phyloP scores from a whole-genome alignment of 1,284 basidiomycete species.

The Heterobasidion irregulare region DNA sequence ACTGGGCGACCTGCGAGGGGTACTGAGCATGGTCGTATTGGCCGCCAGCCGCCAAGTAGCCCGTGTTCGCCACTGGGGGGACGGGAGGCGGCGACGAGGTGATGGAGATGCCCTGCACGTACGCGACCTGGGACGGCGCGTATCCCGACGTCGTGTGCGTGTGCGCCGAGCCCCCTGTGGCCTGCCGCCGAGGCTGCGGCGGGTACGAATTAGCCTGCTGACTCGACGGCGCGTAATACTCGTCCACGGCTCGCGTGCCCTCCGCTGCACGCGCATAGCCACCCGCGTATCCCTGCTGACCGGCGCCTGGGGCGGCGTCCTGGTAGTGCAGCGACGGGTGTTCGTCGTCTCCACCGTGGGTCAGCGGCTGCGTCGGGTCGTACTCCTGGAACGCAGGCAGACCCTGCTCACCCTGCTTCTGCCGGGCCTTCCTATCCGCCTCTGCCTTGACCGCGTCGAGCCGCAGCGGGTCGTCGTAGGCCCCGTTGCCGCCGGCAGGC shows the following conservation, averaged over 20 bases:
- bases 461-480: slow-evolving; percentile 56
- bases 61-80: slow-evolving; percentile 1
- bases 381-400: slow-evolving; percentile 69
- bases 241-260: slow-evolving; percentile 65
- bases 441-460: slow-evolving; percentile 78
- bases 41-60: slow-evolving; percentile 4
- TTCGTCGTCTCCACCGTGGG: slow-evolving; percentile 43
- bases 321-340: slow-evolving; percentile 25
- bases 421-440: slow-evolving; percentile 66
- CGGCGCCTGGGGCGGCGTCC: neutral
- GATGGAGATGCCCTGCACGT: neutral
- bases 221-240: slow-evolving; percentile 43
- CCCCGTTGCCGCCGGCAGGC: slow-evolving; percentile 5
- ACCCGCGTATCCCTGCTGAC: slow-evolving; percentile 23
- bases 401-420: slow-evolving; percentile 54
- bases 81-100: slow-evolving; percentile 4
- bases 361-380: slow-evolving; percentile 53
- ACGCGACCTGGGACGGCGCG: slow-evolving; percentile 29
- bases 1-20: slow-evolving; percentile 9
- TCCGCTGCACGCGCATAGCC: slow-evolving; percentile 57
- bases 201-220: slow-evolving; percentile 32
- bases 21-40: slow-evolving; percentile 14
- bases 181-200: slow-evolving; percentile 31
- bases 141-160: slow-evolving; percentile 30
- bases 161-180: slow-evolving; percentile 23